phyloP scores from a whole-genome alignment of 2,329 filamentous ascomycete species.

The Lasiodiplodia hormozganensis region DNA sequence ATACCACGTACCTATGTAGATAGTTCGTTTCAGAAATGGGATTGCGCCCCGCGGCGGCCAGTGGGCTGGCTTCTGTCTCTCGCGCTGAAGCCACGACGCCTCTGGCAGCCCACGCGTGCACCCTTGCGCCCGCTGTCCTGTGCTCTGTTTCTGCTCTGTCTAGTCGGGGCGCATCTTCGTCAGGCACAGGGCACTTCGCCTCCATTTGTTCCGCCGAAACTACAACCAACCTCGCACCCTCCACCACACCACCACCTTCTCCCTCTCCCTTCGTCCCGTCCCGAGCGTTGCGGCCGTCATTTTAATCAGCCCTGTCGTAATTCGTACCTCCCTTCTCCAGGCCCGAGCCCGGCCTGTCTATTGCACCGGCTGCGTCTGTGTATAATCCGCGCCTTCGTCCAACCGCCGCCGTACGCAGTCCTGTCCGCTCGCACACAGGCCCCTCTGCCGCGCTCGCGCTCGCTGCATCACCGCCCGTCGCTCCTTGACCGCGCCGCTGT shows the following conservation, averaged over 20 bases:
- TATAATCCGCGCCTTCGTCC: constrained; percentile 25
- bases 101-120: constrained; percentile 14
- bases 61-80: constrained; percentile 20
- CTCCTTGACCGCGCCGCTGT: constrained; percentile 26
- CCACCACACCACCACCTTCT: background rate
- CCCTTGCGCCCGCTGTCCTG: constrained; percentile 17
- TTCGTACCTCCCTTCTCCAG: constrained; percentile 29
- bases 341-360: constrained; percentile 24
- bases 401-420: constrained; percentile 9
- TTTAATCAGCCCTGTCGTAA: constrained; percentile 28
- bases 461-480: constrained; percentile 20
- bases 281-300: constrained; percentile 26
- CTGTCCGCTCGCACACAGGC: constrained; percentile 6
- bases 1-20: background rate
- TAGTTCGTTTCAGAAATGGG: constrained; percentile 12
- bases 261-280: constrained; percentile 13
- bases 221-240: constrained; percentile 8
- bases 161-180: constrained; percentile 18
- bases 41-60: constrained; percentile 23
- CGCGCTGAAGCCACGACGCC: constrained; percentile 25
- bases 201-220: constrained; percentile 2
- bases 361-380: constrained; percentile 22
- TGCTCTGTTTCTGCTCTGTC: constrained; percentile 20
- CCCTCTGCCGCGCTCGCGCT: background rate
- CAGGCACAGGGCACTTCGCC: constrained; percentile 20